These are phyloP conservation scores for Phialophora expanda DNA, from an alignment of 2,329 filamentous ascomycete species.

Conservation along the genomic window DNA sequence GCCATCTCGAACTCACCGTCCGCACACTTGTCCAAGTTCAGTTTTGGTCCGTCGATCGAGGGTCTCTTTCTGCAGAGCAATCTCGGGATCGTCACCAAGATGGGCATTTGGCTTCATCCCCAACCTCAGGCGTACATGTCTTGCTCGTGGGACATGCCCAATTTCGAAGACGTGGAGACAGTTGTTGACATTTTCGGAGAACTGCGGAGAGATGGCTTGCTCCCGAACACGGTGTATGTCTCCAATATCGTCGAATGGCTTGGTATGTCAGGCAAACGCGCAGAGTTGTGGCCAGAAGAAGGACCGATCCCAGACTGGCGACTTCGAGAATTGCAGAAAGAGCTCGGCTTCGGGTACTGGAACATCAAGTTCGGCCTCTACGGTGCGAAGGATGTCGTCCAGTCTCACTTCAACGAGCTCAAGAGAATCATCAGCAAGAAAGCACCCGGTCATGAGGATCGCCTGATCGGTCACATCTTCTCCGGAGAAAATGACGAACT, in stretches of 20 bases:
- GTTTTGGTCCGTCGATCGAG: slow-evolving; percentile 35
- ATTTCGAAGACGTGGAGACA: slow-evolving; percentile 31
- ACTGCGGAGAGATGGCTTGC: slow-evolving; percentile 28
- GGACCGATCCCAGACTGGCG: slow-evolving; percentile 30
- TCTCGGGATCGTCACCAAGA: slow-evolving; percentile 38
- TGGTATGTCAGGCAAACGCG: slow-evolving; percentile 30
- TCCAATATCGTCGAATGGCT: slow-evolving; percentile 35
- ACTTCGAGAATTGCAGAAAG: slow-evolving; percentile 28
- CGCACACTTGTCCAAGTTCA: slow-evolving; percentile 34
- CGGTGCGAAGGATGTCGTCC: slow-evolving; percentile 27
- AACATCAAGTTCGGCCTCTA: slow-evolving; percentile 34
- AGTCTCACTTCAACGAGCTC: slow-evolving; percentile 33
- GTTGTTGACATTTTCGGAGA: slow-evolving; percentile 31
- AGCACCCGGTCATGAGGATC: slow-evolving; percentile 21
- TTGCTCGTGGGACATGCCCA: slow-evolving; percentile 45
- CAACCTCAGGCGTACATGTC: slow-evolving; percentile 42
- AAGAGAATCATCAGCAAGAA: slow-evolving; percentile 28
- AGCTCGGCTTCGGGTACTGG: slow-evolving; percentile 32
- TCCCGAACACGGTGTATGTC: slow-evolving; percentile 33
- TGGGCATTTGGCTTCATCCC: slow-evolving; percentile 39
- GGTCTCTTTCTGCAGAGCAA: slow-evolving; percentile 39
- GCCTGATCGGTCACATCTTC: slow-evolving; percentile 31
- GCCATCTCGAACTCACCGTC: slow-evolving; percentile 36
- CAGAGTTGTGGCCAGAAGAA: slow-evolving; percentile 29
- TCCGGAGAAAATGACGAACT: slow-evolving; percentile 28